phyloP scores from a whole-genome alignment of 768 basidiomycete genomes.

The Russula sp. region DNA sequence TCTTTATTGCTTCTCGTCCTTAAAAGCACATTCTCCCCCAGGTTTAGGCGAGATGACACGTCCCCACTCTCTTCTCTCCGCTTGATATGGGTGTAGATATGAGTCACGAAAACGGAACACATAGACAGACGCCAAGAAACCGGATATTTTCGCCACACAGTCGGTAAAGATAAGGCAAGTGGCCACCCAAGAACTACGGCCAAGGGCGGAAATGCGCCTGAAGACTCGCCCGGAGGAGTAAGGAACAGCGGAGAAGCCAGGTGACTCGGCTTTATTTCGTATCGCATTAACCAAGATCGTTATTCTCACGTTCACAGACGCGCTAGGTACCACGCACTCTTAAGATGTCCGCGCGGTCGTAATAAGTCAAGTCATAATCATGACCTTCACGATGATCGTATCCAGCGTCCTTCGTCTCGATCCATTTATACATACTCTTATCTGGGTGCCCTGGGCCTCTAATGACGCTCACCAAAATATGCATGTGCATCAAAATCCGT shows the following conservation, averaged over 20 bases:
- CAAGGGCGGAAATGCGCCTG: background rate
- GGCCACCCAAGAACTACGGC: background rate
- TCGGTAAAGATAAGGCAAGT: background rate
- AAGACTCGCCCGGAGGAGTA: background rate
- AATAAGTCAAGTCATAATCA: background rate
- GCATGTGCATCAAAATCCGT: background rate
- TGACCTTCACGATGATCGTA: background rate
- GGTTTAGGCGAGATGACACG: background rate
- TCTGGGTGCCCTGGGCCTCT: background rate
- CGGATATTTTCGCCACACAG: background rate
- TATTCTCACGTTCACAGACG: background rate
- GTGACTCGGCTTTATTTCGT: slow-evolving; percentile 2
- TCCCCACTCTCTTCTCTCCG: background rate
- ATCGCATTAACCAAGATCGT: background rate
- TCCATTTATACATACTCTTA: background rate
- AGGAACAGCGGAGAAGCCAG: background rate
- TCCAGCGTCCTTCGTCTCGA: background rate
- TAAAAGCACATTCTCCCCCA: background rate
- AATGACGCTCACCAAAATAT: background rate
- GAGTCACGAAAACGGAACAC: background rate
- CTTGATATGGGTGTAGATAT: background rate
- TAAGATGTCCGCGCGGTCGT: background rate
- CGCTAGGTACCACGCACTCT: background rate
- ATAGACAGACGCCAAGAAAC: background rate
- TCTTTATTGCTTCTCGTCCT: background rate